A percentile compares a stretch with the other conserved stretches of the same genome.
phyloP scores from a whole-genome alignment of 495 filamentous ascomycete species.

The Recurvomyces mirabilis region DNA sequence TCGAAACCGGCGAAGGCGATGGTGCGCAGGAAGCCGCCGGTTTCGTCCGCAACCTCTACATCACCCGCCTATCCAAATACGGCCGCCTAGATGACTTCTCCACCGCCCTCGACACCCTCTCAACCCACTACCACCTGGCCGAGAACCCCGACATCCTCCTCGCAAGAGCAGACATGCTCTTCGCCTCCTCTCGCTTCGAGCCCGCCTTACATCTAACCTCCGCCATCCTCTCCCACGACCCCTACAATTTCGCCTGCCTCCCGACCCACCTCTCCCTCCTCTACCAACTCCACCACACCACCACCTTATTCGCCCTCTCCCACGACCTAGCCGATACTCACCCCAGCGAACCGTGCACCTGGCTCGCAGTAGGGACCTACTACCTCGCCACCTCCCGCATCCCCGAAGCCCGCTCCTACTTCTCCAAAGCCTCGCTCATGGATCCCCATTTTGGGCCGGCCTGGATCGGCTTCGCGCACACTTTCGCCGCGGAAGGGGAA shows the following conservation, averaged over 20 bases:
- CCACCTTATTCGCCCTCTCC: constrained; percentile 82
- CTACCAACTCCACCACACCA: constrained; percentile 75
- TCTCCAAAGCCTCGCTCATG: constrained; percentile 93
- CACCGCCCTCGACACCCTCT: constrained; percentile 78
- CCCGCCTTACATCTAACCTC: constrained; percentile 76
- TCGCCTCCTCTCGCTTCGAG: constrained; percentile 87
- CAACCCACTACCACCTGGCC: constrained; percentile 82
- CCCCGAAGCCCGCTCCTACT: constrained; percentile 86
- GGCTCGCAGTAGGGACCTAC: constrained; percentile 90
- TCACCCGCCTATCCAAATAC: constrained; percentile 91
- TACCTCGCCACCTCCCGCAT: constrained; percentile 84
- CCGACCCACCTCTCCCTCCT: constrained; percentile 88
- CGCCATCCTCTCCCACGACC: constrained; percentile 64
- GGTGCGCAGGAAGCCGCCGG: constrained; percentile 72
- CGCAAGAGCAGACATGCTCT: constrained; percentile 81
- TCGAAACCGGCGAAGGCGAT: constrained; percentile 41
- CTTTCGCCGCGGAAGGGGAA: constrained; percentile 99
- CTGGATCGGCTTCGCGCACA: constrained; percentile 99
- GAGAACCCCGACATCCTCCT: constrained; percentile 85
- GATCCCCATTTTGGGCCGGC: constrained; percentile 95
- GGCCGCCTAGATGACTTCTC: constrained; percentile 73
- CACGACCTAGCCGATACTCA: constrained; percentile 89
- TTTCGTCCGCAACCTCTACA: constrained; percentile 95
- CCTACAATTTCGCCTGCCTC: constrained; percentile 80
- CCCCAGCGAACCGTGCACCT: constrained; percentile 80